These are phyloP conservation scores for Fusarium phyllophilum DNA, from an alignment of 2,329 filamentous ascomycete species.

Conservation along the genomic window DNA sequence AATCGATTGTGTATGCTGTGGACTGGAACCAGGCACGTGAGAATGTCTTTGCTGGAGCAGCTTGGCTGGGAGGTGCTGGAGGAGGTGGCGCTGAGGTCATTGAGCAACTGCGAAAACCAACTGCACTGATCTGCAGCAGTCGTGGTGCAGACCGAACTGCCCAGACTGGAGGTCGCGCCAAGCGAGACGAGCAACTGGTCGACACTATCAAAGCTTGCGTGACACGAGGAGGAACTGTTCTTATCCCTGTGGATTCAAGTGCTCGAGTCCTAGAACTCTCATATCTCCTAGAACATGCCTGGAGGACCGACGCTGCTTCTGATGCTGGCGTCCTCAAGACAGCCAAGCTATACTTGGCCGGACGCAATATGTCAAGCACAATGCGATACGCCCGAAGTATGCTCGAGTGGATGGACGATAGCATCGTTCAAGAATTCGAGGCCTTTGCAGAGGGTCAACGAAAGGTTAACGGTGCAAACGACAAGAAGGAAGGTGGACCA, in stretches of 20 bases:
- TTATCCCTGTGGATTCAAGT: constrained; percentile 95
- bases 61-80: constrained; percentile 87
- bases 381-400: constrained; percentile 93
- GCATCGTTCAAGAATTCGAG: constrained; percentile 92
- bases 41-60: constrained; percentile 91
- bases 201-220: constrained; percentile 84
- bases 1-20: constrained; percentile 96
- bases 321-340: constrained; percentile 62
- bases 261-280: constrained; percentile 93
- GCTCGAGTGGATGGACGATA: constrained; percentile 99
- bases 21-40: constrained; percentile 99
- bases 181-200: constrained; percentile 86
- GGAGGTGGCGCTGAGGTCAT: constrained; percentile 89
- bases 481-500: constrained; percentile 72
- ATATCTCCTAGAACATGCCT: constrained; percentile 92
- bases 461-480: constrained; percentile 57
- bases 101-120: constrained; percentile 91
- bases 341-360: constrained; percentile 81
- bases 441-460: constrained; percentile 67
- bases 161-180: constrained; percentile 77
- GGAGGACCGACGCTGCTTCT: constrained; percentile 73
- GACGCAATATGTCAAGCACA: constrained; percentile 85
- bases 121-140: constrained; percentile 91
- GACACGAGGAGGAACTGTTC: constrained; percentile 84
- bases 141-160: constrained; percentile 78